A percentile compares a stretch with the other conserved stretches of the same genome.
phyloP scores from a whole-genome alignment of 1,139 yeast species.

The Yamadazyma diddensiae region DNA sequence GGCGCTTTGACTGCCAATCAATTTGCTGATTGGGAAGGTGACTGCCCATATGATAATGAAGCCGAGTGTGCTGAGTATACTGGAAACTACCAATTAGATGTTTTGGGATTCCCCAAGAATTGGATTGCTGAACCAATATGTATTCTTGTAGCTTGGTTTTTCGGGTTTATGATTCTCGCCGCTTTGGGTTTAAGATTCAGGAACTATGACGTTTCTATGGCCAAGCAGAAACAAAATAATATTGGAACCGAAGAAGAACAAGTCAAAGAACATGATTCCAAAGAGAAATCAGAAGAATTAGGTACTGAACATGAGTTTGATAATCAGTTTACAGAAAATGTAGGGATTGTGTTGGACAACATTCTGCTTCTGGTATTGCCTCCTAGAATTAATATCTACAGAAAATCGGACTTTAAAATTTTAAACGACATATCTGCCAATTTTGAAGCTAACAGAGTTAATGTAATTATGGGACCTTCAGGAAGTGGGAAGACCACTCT shows the following conservation, averaged over 20 bases:
- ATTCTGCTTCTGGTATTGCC: constrained; percentile 11
- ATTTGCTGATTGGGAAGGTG: constrained; percentile 57
- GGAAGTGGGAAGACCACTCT: constrained; percentile 84
- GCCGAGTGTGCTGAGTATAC: constrained; percentile 38
- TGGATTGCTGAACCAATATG: constrained; percentile 73
- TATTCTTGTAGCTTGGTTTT: constrained; percentile 55
- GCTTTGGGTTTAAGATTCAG: constrained; percentile 42
- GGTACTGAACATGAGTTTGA: constrained; percentile 10
- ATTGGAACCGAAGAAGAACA: constrained; percentile 31
- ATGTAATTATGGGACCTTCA: constrained; percentile 87
- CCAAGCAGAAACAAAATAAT: constrained; percentile 37
- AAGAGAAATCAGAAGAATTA: background rate
- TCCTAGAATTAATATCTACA: constrained; percentile 5
- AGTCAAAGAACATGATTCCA: constrained; percentile 15
- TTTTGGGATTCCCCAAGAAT: constrained; percentile 59
- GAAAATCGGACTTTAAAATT: constrained; percentile 13
- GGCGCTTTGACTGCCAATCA: constrained; percentile 69
- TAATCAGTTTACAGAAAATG: constrained; percentile 17
- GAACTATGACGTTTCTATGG: constrained; percentile 54
- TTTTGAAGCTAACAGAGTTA: constrained; percentile 62
- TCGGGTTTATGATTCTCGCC: constrained; percentile 54
- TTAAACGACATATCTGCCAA: constrained; percentile 52
- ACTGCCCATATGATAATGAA: constrained; percentile 41
- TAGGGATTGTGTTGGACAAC: constrained; percentile 19
- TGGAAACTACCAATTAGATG: constrained; percentile 52